A percentile compares a stretch with the other conserved stretches of the same genome.
Conservation (phyloP, 805 yeast species). For the Nakazawaea peltata region DNA sequence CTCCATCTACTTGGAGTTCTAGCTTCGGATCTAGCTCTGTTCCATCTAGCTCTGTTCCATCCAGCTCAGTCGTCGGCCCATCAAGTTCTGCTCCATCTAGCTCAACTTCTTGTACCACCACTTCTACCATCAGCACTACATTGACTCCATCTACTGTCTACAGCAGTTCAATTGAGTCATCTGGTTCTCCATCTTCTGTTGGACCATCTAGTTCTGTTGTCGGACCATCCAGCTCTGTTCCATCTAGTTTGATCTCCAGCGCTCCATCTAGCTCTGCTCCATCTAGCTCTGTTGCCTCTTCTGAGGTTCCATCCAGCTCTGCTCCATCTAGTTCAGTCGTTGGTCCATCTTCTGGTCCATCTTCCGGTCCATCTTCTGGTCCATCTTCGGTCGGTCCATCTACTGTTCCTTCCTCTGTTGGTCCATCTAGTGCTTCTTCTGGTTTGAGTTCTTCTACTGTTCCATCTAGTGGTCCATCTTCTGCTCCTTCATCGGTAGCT, state of each 20-base stretch:
- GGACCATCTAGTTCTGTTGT: slow-evolving; percentile 1
- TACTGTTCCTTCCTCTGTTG: neutral
- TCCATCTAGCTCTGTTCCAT: slow-evolving; percentile 1
- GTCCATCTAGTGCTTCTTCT: slow-evolving; percentile 1
- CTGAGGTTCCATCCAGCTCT: neutral
- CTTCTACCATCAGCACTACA: neutral
- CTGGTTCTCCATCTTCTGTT: neutral
- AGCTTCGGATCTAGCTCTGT: neutral
- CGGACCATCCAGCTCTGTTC: neutral
- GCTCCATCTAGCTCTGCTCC: neutral
- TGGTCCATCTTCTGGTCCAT: neutral
- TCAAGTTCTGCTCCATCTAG: slow-evolving; percentile 2
- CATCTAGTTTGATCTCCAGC: neutral
- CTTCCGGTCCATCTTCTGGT: neutral
- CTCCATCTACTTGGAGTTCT: neutral
- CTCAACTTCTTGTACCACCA: neutral
- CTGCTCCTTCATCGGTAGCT: neutral
- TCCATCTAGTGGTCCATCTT: neutral
- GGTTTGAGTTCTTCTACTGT: too few relatives aligned
- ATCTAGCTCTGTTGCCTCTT: neutral
- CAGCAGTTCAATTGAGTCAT: neutral
- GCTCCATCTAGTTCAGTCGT: neutral
- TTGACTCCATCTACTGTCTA: neutral
- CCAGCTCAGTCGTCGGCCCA: neutral
- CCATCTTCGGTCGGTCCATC: neutral